Conservation (phyloP, 495 filamentous ascomycete species). For the Physcia stellaris region DNA sequence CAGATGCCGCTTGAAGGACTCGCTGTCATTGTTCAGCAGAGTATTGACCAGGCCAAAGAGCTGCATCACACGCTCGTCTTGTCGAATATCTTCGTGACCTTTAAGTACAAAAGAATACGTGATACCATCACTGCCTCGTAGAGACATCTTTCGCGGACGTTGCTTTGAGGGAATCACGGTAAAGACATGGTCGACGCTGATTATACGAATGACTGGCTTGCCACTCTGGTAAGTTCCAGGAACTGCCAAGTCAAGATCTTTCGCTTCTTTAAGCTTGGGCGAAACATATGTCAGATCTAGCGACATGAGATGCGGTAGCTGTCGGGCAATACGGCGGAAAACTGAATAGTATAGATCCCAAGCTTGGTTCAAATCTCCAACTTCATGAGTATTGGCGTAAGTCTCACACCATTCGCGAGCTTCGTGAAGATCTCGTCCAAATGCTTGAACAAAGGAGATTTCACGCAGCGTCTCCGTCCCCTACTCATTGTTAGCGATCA, state of each 20-base stretch:
- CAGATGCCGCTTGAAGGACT: conserved; percentile 91
- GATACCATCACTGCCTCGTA: conserved; percentile 76
- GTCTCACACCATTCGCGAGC: conserved; percentile 89
- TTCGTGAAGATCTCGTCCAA: conserved; percentile 86
- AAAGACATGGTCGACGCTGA: conserved; percentile 75
- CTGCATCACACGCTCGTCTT: conserved; percentile 99
- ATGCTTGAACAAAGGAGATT: conserved; percentile 95
- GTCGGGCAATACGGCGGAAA: conserved; percentile 89
- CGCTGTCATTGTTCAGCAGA: conserved; percentile 76
- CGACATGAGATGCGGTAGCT: conserved; percentile 78
- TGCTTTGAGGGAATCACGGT: conserved; percentile 96
- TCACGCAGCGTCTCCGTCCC: conserved; percentile 88
- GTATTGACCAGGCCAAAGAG: conserved; percentile 95
- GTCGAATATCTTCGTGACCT: conserved; percentile 95
- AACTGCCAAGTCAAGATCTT: conserved; percentile 77
- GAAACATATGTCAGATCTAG: conserved; percentile 96
- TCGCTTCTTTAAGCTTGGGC: conserved; percentile 70
- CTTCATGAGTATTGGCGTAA: conserved; percentile 74
- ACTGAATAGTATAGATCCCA: conserved; percentile 99
- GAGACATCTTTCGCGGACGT: conserved; percentile 74
- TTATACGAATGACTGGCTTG: conserved; percentile 71
- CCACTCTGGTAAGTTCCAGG: conserved; percentile 89
- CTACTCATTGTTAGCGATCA: no score
- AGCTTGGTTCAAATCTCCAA: conserved; percentile 89
- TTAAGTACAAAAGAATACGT: conserved; percentile 82